phyloP scores from a whole-genome alignment of 2,329 filamentous ascomycete species.

The Cladophialophora carrionii region DNA sequence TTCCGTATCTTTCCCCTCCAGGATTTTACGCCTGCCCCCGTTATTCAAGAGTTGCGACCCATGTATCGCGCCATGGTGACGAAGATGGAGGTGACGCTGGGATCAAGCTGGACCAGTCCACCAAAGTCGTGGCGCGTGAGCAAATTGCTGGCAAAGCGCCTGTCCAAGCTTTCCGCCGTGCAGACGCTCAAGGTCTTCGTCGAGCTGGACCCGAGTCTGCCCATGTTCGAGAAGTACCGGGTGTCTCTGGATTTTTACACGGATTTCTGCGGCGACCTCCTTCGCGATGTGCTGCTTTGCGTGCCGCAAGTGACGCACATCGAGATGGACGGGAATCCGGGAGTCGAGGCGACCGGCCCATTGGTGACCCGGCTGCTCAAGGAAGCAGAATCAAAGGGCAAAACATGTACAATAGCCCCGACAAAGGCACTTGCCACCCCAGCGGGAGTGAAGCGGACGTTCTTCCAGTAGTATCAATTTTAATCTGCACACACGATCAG shows the following conservation, averaged over 20 bases:
- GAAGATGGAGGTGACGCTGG: constrained; percentile 60
- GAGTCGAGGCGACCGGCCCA: constrained; percentile 55
- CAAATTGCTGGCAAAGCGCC: constrained; percentile 49
- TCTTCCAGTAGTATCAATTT: constrained; percentile 29
- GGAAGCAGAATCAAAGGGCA: constrained; percentile 42
- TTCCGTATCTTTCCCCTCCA: constrained; percentile 60
- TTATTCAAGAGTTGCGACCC: constrained; percentile 55
- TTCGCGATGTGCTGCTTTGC: constrained; percentile 55
- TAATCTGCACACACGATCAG: background rate
- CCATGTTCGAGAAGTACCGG: constrained; percentile 61
- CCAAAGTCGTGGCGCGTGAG: constrained; percentile 59
- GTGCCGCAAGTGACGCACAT: constrained; percentile 54
- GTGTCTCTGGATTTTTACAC: constrained; percentile 62
- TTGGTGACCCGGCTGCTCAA: constrained; percentile 55
- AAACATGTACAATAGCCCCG: constrained; percentile 47
- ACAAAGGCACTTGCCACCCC: constrained; percentile 27
- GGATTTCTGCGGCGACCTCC: constrained; percentile 56
- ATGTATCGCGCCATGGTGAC: constrained; percentile 57
- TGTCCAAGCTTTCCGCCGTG: constrained; percentile 42
- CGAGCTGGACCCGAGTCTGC: constrained; percentile 59
- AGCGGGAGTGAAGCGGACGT: constrained; percentile 45
- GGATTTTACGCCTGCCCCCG: constrained; percentile 51
- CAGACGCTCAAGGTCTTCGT: constrained; percentile 60
- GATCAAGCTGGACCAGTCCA: constrained; percentile 62
- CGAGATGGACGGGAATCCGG: constrained; percentile 61